Base-by-base conservation (phyloP, 2,329 filamentous ascomycete species). In the Xylariales sp. region DNA sequence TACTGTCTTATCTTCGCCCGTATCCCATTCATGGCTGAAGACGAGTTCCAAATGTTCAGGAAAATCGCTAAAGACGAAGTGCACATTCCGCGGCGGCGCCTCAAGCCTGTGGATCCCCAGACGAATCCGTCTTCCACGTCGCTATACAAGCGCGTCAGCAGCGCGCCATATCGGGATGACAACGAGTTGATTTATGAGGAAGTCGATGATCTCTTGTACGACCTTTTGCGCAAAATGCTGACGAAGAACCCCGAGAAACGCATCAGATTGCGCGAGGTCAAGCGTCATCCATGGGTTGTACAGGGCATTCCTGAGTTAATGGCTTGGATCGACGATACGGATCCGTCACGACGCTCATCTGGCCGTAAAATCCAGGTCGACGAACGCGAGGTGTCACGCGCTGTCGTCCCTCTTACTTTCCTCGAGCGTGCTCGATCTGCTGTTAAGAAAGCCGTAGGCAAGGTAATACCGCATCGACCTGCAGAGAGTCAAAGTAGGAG, bases 1-100 rank as follows among this genome's bases (percentile, higher is more conserved):
- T 98, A 96, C 65, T 95, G 91, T 57, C 82, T 98, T 61, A 82
- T 98, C 42, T 98, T 86, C 59, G 93, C 89, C 11, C 87, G 93
- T 40, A 87, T 96, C 29, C 93, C 93, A 0, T 98, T 97, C 58
- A 76, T 94, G 52, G 89, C 89, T 37, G 84, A 93, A 57, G 90
- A 94, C 53, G 88, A 95, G 54, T 96, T 86, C 60, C 86, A 87
- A 46, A 84, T 98, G 69, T 96, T 96, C 69, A 80, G 82, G 50
- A 86, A 86, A 49, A 96, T 98, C 51, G 90, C 89, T 12, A 93
- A 87, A 39, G 86, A 93, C 48, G 87, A 95, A n/a, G 84, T 93
- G 4, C 91, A 91, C 62, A 88, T 97, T 40, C 89, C 93, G 1
- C 78, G 75, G 21, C 81, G 81, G 51, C 84, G 93, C 28, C 73